These are phyloP conservation scores for Sporothrix brasiliensis DNA, from an alignment of 2,329 filamentous ascomycete genomes.

Conservation along the genomic window DNA sequence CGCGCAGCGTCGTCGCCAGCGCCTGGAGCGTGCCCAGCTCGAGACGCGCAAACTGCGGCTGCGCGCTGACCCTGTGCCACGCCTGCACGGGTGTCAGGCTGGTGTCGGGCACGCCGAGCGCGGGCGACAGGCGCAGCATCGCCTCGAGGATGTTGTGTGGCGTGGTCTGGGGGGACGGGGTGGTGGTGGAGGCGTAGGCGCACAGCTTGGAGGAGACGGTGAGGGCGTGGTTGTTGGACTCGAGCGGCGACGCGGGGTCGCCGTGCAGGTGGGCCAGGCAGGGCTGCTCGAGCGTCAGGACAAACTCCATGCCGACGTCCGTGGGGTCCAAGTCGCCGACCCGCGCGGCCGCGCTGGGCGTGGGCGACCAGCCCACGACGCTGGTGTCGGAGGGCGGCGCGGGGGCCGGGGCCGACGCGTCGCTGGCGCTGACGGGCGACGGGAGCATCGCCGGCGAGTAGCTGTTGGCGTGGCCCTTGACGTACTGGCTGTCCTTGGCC, in stretches of 20 bases:
- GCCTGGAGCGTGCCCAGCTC: slow-evolving; percentile 9
- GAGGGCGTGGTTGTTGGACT: slow-evolving; percentile 29
- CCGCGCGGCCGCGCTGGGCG: not conserved
- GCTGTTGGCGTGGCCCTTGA: not conserved
- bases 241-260: not conserved
- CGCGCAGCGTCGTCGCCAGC: slow-evolving; percentile 24
- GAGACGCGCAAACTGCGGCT: slow-evolving; percentile 25
- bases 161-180: not conserved
- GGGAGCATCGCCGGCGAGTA: not conserved
- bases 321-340: slow-evolving; percentile 28
- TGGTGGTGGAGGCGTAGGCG: not conserved
- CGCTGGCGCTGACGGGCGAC: not conserved
- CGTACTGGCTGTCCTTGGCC: not conserved
- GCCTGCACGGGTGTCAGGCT: slow-evolving; percentile 33
- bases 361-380: not conserved
- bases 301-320: slow-evolving; percentile 33
- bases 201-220: slow-evolving; percentile 25
- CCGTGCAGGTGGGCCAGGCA: slow-evolving; percentile 29
- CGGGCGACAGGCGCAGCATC: slow-evolving; percentile 28
- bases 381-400: not conserved
- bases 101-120: slow-evolving; percentile 13
- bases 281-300: slow-evolving; percentile 30
- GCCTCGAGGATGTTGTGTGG: slow-evolving; percentile 25
- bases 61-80: slow-evolving; percentile 26
- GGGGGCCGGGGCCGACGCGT: no score